Base-by-base conservation (phyloP, 2,329 filamentous ascomycete species). In the Trichoderma asperellum region DNA sequence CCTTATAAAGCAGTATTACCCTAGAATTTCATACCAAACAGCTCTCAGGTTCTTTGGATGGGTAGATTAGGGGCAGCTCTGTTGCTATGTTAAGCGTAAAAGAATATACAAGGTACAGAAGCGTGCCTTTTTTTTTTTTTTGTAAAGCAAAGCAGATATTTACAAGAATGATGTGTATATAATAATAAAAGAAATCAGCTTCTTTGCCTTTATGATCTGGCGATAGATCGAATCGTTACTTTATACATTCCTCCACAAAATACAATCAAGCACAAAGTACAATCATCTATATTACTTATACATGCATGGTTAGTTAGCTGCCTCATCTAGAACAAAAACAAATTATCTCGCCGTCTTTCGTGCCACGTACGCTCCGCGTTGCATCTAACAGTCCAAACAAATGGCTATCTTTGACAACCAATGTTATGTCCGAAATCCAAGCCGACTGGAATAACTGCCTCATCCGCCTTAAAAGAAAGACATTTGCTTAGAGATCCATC, bases 321-420 rank as follows among this genome's bases (percentile, higher is more conserved):
- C 7, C 24, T n/a, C 47, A 18, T 14, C 35, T 24, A 16, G 5
- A 27, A 29, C 21, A 24, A 35, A 43, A 43, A 40, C 14, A 43
- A 43, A 2, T 2, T 18, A 43, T 6, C 16, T 16, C 18, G 8
- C 6, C 40, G 16, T 11, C 16, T 37, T 18, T 37, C n/a, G 37
- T 18, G 32, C 16, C 8, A 65, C 37, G 27, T 27, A 52, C 62
- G n/a, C 47, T 16, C 12, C 35, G 35, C 37, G 34, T 47, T 65
- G 37, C 35, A 34, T 40, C 53, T n/a, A 47, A 37, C 62, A 16
- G 53, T 47, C 35, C 24, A 47, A 57, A n/a, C 35, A 65, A 65
- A 57, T n/a, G 43, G 10, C 21, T 2, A 14, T 27, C 35, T 12
- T 43, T 32, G 2, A 56, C 34, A 21, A 34, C 61, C 32, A n/a